Evolutionary conservation across 2,329 filamentous ascomycete genomes (phyloP).

Genomic region (Nigrospora osmanthi): DNA sequence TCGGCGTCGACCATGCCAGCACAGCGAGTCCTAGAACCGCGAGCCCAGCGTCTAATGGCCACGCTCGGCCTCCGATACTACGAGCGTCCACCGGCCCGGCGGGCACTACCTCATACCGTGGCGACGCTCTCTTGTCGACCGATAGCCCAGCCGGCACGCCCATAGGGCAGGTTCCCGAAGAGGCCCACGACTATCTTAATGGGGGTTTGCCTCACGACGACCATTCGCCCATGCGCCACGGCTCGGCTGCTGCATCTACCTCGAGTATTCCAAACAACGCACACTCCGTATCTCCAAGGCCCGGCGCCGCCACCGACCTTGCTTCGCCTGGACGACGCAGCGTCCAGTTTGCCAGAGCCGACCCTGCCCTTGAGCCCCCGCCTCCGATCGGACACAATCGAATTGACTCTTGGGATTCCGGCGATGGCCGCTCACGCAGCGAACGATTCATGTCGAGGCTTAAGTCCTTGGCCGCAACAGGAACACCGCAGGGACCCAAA

Average conservation of each 20-base stretch:
- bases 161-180: slow-evolving; percentile 5
- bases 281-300: slow-evolving; percentile 8
- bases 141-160: slow-evolving; percentile 13
- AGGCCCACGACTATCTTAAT: slow-evolving; percentile 29
- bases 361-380: slow-evolving; percentile 38
- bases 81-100: slow-evolving; percentile 13
- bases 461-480: slow-evolving; percentile 53
- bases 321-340: slow-evolving; percentile 48
- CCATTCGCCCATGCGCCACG: slow-evolving; percentile 14
- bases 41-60: slow-evolving; percentile 12
- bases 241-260: slow-evolving; percentile 10
- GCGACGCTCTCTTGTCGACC: slow-evolving; percentile 1
- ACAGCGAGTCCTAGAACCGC: slow-evolving; percentile 13
- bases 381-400: slow-evolving; percentile 40
- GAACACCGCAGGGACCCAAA: slow-evolving; percentile 38
- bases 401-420: slow-evolving; percentile 59
- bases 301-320: slow-evolving; percentile 13
- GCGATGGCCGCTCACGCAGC: slow-evolving; percentile 53
- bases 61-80: slow-evolving; percentile 12
- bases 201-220: slow-evolving; percentile 23
- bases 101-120: not conserved
- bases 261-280: slow-evolving; percentile 1
- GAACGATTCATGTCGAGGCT: slow-evolving; percentile 71
- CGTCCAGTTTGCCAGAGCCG: slow-evolving; percentile 65
- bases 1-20: too few relatives aligned